Evolutionary conservation across 129 eudicot genomes (phyloP), one percentile per base, ranked within the genome.

Genomic region (Smallanthus sonchifolius): DNA sequence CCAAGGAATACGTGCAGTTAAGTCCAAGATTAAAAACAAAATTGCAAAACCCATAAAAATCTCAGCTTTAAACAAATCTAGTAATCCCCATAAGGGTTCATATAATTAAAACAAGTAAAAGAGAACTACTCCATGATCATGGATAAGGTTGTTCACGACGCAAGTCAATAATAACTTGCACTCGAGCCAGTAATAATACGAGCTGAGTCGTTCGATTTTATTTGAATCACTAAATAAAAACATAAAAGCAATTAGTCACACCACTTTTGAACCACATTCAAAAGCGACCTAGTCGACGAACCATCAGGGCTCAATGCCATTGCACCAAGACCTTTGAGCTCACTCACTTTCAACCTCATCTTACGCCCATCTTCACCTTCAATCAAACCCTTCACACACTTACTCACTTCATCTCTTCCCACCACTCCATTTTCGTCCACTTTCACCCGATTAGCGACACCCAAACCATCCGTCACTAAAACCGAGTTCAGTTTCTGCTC

Each of bases 401-500:
- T 39, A 0, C 8, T 48, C 14, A 74, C 36, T 69, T 80, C 84
- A 19, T 68, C 80, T 38, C 80, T 80, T 15, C 70, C 88, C 51
- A 87, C 86, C 4, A 87, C 7, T 0, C 90, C 90, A 47, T 79
- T 79, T 14, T 39, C 76, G 4, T 60, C 67, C 10, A 73, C 63
- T 43, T 65, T 75, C 10, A 40, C 76, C 72, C 88, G 38, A 2
- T 34, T 37, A 28, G 78, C 85, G 2, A 81, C 83, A 2, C 67
- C 24, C n/a, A 80, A 69, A 43, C 15, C 76, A 48, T 77, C 80
- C 1, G 75, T 68, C 35, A 77, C 10, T 4, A 77, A 34, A 40
- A 77, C 77, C 4, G 78, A 65, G 4, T 67, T 80, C 88, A 77
- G 54, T 77, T 10, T 77, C 48, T 84, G 88, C 7, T 84, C 85